Conservation (phyloP, 73 alveolate species). For the Paramecium bursaria region DNA sequence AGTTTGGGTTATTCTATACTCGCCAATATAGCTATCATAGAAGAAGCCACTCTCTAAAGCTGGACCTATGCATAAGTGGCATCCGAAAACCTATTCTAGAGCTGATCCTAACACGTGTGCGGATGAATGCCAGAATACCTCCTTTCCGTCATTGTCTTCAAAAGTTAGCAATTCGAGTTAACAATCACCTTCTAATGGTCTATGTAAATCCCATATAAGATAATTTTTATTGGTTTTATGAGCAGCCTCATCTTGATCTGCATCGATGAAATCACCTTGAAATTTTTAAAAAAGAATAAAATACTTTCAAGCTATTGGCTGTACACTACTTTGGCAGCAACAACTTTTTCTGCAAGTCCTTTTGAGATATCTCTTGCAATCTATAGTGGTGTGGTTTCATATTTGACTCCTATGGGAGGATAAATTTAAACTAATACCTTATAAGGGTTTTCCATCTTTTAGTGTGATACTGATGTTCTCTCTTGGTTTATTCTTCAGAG, state of each 20-base stretch:
- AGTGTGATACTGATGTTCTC: slow-evolving; percentile 87
- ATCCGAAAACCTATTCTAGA: slow-evolving; percentile 95
- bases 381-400: slow-evolving; percentile 92
- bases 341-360: slow-evolving; percentile 84
- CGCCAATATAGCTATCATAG: slow-evolving; percentile 98
- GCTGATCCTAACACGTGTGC: slow-evolving; percentile 93
- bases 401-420: slow-evolving; percentile 87
- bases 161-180: slow-evolving; percentile 92
- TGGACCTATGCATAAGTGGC: slow-evolving; percentile 98
- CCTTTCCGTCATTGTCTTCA: slow-evolving; percentile 96
- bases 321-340: slow-evolving; percentile 93
- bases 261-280: slow-evolving; percentile 79
- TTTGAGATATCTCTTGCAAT: slow-evolving; percentile 88
- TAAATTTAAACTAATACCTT: neutral
- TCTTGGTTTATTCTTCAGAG: slow-evolving; percentile 68
- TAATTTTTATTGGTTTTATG: slow-evolving; percentile 68
- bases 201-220: slow-evolving; percentile 84
- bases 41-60: slow-evolving; percentile 98
- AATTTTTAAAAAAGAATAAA: neutral
- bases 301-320: slow-evolving; percentile 75
- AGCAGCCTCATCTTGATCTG: slow-evolving; percentile 87
- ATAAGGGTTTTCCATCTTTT: slow-evolving; percentile 86
- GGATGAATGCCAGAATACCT: slow-evolving; percentile 97
- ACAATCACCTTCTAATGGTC: slow-evolving; percentile 99
- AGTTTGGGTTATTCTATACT: slow-evolving; percentile 85